Conservation (phyloP, 805 yeast species). For the Jamesozyma spencerorum region DNA sequence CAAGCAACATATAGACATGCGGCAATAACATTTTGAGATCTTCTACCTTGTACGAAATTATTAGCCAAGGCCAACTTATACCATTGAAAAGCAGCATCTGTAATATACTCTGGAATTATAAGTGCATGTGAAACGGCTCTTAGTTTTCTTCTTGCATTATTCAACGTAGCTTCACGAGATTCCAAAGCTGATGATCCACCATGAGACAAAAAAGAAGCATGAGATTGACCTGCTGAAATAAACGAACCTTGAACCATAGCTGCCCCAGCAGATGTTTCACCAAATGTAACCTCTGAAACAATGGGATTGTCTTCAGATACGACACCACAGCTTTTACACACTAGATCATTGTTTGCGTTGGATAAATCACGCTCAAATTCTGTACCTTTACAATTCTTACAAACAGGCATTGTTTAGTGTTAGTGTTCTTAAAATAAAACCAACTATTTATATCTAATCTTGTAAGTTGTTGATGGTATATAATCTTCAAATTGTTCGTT, state of each 20-base stretch:
- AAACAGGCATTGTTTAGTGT: conserved; percentile 16
- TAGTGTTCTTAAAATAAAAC: no score
- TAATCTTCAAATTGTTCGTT: no score
- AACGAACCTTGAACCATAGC: conserved; percentile 94
- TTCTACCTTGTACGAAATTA: conserved; percentile 93
- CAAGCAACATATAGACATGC: conserved; percentile 94
- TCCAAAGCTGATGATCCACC: conserved; percentile 71
- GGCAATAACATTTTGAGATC: conserved; percentile 90
- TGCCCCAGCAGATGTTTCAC: conserved; percentile 87
- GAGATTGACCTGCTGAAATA: conserved; percentile 76
- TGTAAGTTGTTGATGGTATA: no score
- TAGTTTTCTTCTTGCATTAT: conserved; percentile 73
- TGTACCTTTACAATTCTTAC: conserved; percentile 45
- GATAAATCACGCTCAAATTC: conserved; percentile 43
- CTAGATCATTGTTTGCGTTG: conserved; percentile 63
- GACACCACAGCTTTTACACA: conserved; percentile 76
- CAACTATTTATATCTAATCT: no score
- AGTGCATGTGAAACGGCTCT: conserved; percentile 72
- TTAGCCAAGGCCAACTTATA: conserved; percentile 76
- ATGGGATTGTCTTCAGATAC: conserved; percentile 89
- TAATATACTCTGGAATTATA: conserved; percentile 70
- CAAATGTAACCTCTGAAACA: conserved; percentile 90
- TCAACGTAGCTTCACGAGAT: conserved; percentile 79
- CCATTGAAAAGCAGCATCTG: conserved; percentile 84
- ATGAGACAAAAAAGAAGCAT: conserved; percentile 46